Percentiles rank a stretch among this genome's conserved stretches.
Conservation (phyloP, 2,329 filamentous ascomycete genomes). For the Alternaria infectoria region DNA sequence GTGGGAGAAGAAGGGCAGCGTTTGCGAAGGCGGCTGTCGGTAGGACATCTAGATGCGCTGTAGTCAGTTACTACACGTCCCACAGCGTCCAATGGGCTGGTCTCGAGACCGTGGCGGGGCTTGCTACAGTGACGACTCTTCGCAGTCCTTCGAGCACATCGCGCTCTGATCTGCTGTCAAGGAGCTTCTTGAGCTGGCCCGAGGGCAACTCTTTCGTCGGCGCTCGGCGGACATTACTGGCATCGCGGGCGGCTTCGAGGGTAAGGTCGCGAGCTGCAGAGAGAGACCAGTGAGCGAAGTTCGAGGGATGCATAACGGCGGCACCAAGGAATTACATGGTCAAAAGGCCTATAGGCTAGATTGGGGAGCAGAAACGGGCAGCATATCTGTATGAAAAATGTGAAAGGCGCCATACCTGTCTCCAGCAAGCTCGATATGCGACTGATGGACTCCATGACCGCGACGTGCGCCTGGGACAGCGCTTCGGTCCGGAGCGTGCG, state of each 20-base stretch:
- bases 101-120: conserved; percentile 16
- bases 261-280: conserved; percentile 89
- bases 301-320: conserved; percentile 43
- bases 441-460: conserved; percentile 90
- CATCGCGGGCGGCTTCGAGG: conserved; percentile 92
- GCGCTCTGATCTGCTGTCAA: conserved; percentile 91
- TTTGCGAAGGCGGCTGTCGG: conserved; percentile 70
- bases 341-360: conserved; percentile 13
- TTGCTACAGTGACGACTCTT: conserved; percentile 79
- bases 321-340: conserved; percentile 5
- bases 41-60: conserved; percentile 83
- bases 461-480: conserved; percentile 17
- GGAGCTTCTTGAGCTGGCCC: conserved; percentile 89
- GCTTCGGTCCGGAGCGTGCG: conserved; percentile 22
- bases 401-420: conserved; percentile 68
- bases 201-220: conserved; percentile 72
- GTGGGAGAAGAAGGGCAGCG: conserved; percentile 92
- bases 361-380: neutral
- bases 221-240: conserved; percentile 64
- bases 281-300: conserved; percentile 49
- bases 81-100: conserved; percentile 1
- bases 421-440: conserved; percentile 93
- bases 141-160: conserved; percentile 92
- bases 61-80: conserved; percentile 25
- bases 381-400: conserved; percentile 6